These are phyloP conservation scores for Azolla pinnata DNA, from an alignment of 75 land plant species.

Conservation along the genomic window DNA sequence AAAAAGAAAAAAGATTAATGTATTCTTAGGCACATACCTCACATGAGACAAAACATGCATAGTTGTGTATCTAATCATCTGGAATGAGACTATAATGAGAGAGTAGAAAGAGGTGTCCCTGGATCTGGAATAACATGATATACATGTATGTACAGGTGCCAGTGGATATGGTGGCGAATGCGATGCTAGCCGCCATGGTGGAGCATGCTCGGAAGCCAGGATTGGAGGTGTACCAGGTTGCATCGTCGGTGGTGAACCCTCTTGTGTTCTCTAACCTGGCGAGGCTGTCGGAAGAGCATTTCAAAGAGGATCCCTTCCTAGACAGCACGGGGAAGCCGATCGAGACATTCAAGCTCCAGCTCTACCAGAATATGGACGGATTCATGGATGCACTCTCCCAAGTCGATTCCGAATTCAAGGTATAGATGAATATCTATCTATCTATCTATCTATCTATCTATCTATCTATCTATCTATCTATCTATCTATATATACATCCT, in stretches of 20 bases:
- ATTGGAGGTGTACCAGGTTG: conserved; percentile 55
- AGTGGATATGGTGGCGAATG: conserved; percentile 91
- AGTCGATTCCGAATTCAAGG: too few species aligned
- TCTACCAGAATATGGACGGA: conserved; percentile 44
- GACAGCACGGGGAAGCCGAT: conserved; percentile 57
- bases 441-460: conserved; percentile 1
- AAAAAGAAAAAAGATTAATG: too few species aligned
- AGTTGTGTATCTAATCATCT: too few species aligned
- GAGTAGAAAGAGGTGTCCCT: neutral
- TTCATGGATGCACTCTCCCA: conserved; percentile 22
- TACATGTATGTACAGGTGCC: conserved; percentile 46
- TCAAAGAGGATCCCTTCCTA: conserved; percentile 47
- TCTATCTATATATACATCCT: neutral
- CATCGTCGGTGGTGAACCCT: conserved; percentile 77
- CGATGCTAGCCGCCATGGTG: conserved; percentile 83
- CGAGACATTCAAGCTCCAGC: conserved; percentile 39
- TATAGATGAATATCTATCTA: conserved; percentile 4
- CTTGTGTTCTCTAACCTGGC: conserved; percentile 47
- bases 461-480: conserved; percentile 1
- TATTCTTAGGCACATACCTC: too few species aligned
- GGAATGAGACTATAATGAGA: neutral
- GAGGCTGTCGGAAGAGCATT: conserved; percentile 47
- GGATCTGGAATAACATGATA: neutral
- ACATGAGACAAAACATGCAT: too few species aligned
- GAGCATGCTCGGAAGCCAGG: conserved; percentile 40